Base-by-base conservation (phyloP, 2,329 filamentous ascomycete genomes). In the Didymella sp. region DNA sequence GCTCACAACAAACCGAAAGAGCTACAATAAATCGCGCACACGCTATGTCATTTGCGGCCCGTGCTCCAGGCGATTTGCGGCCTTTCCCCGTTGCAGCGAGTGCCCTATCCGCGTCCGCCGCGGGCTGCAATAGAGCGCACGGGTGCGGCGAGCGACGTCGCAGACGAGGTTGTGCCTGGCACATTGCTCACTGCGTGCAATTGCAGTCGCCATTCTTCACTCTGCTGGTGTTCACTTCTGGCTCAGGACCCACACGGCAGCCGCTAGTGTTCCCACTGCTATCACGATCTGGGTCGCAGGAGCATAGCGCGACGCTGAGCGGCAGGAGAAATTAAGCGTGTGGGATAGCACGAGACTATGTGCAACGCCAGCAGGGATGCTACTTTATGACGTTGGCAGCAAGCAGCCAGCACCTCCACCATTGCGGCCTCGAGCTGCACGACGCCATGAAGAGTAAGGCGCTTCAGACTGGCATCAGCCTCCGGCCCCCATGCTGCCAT, bases 281-380 rank as follows among this genome's bases (percentile, higher is more conserved):
- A 44, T 58, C 33, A 49, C 44, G 38, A 49, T 50, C 56, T 54
- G 56, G 50, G 50, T 58, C 56, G 38, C 45, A 58, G 50, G 44
- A 38, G 49, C 40, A 57, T 60, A 56, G 57, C 61, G 56, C 51
- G 47, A 56, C 61, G 59, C 58, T 56, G 51, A 60, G 60, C 55
- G 61, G 59, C 59, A 59, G 59, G 59, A 58, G 60, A 64, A 59
- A 64, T 64, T 64, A 64, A 62, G 62, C 62, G 57, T 61, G 62
- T 58, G 56, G 61, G 62, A 64, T 64, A 63, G 62, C 62, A 59
- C 62, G 49, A 57, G 42, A 46, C 45, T 51, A 47, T 30, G 35
- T 44, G 46, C 54, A 44, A 45, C 58, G 43, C 42, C 50, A 53
- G 50, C 59, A 62, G 56, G 59, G 59, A 58, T 62, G 38, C 5